Conservation (phyloP, 768 basidiomycete species). For the Suillus americanus region DNA sequence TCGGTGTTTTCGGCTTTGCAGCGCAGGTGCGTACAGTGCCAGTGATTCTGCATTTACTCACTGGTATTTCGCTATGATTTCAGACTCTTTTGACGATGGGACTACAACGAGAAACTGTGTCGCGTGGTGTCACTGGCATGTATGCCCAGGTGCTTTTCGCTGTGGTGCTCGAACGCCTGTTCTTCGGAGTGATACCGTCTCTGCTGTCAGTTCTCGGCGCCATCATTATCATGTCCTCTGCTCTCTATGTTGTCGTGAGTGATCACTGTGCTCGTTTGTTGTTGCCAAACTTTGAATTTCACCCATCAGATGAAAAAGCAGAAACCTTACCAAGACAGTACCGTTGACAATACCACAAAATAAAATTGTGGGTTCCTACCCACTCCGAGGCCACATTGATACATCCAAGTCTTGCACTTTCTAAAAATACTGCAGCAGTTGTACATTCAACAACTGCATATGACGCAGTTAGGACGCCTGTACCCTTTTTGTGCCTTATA, state of each 20-base stretch:
- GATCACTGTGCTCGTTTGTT: neutral
- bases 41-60: neutral
- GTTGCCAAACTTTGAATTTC: neutral
- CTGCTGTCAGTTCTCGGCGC: constrained; percentile 62
- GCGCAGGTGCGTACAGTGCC: constrained; percentile 16
- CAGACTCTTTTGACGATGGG: constrained; percentile 60
- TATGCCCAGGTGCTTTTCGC: constrained; percentile 69
- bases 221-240: constrained; percentile 59
- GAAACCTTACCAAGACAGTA: neutral
- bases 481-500: neutral
- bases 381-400: neutral
- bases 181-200: constrained; percentile 62
- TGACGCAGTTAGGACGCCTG: neutral
- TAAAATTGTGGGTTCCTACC: neutral
- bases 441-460: neutral
- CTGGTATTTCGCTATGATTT: neutral
- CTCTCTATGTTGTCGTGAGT: constrained; percentile 65
- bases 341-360: too few relatives aligned
- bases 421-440: neutral
- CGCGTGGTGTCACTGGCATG: constrained; percentile 58
- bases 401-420: neutral
- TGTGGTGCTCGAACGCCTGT: constrained; percentile 58
- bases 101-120: constrained; percentile 62
- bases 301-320: neutral
- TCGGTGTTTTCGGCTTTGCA: constrained; percentile 15